A percentile compares a stretch with the other conserved stretches of the same genome.
Evolutionary conservation across 192 early-diverging fungal species (phyloP).

Genomic region (Thoreauomyces humboldtii): DNA sequence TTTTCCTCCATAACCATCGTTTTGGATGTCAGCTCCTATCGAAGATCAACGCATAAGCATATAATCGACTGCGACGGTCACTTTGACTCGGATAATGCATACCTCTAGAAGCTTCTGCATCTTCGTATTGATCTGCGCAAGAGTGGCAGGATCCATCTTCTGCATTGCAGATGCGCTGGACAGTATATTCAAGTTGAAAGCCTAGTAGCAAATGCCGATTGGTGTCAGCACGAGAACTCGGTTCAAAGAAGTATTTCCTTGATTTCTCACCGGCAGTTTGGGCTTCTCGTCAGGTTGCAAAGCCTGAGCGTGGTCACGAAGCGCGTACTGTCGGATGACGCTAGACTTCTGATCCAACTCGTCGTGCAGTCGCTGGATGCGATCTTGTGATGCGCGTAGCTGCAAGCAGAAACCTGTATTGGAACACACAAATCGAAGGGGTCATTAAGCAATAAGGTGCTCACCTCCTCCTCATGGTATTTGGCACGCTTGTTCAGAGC

Average conservation of each 20-base stretch:
- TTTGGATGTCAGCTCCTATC: slow-evolving; percentile 48
- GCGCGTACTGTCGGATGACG: slow-evolving; percentile 49
- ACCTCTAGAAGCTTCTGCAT: slow-evolving; percentile 62
- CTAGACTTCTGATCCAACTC: slow-evolving; percentile 56
- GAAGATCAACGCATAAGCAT: neutral
- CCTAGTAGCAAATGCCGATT: too few relatives aligned
- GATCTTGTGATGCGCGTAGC: slow-evolving; percentile 36
- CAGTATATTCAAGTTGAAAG: slow-evolving; percentile 47
- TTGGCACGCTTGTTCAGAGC: slow-evolving; percentile 39
- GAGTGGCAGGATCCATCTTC: slow-evolving; percentile 46
- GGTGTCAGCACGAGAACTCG: too few relatives aligned
- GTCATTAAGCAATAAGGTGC: neutral
- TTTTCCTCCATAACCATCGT: slow-evolving; percentile 47
- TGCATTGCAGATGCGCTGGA: slow-evolving; percentile 49
- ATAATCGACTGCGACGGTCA: neutral
- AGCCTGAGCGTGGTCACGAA: slow-evolving; percentile 42
- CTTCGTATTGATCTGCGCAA: slow-evolving; percentile 56
- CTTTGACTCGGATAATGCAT: neutral
- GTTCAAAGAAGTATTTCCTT: too few relatives aligned
- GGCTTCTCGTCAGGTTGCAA: slow-evolving; percentile 51
- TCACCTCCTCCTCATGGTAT: slow-evolving; percentile 50
- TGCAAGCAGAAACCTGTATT: slow-evolving; percentile 17
- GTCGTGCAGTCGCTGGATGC: slow-evolving; percentile 29
- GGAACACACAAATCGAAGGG: too few relatives aligned
- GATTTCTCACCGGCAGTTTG: neutral